These are phyloP conservation scores for Wickerhamiella alocasiicola DNA, from an alignment of 805 yeast species.

Conservation along the genomic window DNA sequence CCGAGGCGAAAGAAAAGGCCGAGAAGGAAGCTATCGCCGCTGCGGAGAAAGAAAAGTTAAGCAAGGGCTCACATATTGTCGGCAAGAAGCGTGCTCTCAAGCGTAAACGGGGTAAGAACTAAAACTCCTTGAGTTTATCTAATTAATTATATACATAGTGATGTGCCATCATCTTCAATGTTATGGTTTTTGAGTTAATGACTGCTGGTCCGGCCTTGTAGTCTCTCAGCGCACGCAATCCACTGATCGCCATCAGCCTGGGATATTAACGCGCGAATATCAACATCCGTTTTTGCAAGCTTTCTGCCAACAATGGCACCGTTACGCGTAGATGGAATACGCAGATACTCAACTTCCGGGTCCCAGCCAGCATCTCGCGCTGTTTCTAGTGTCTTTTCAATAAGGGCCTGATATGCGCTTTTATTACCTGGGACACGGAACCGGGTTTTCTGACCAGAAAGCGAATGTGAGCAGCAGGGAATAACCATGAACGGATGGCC, in stretches of 20 bases:
- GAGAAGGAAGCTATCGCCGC: constrained; percentile 15
- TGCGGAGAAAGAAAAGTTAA: constrained; percentile 15
- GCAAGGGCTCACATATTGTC: constrained; percentile 20
- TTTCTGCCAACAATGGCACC: constrained; percentile 72
- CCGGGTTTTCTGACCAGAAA: constrained; percentile 63
- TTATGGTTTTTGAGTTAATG: background rate
- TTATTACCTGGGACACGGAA: constrained; percentile 33
- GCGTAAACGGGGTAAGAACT: constrained; percentile 12
- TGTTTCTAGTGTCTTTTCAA: constrained; percentile 67
- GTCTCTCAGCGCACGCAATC: constrained; percentile 38
- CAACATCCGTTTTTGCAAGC: constrained; percentile 16
- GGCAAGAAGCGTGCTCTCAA: constrained; percentile 28
- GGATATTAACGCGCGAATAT: constrained; percentile 47
- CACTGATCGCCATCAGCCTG: constrained; percentile 85
- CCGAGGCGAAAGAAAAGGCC: constrained; percentile 11
- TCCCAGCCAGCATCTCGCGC: constrained; percentile 69
- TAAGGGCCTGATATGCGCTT: constrained; percentile 75
- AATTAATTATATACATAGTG: too few species aligned
- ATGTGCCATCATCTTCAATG: too few species aligned
- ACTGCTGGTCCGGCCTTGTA: background rate
- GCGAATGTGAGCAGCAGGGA: constrained; percentile 88
- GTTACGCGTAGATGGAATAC: constrained; percentile 90
- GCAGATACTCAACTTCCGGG: constrained; percentile 69
- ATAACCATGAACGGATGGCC: constrained; percentile 73
- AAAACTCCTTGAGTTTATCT: too few species aligned